Evolutionary conservation across 257 asterid species (phyloP).

Genomic region (Coffea canephora): DNA sequence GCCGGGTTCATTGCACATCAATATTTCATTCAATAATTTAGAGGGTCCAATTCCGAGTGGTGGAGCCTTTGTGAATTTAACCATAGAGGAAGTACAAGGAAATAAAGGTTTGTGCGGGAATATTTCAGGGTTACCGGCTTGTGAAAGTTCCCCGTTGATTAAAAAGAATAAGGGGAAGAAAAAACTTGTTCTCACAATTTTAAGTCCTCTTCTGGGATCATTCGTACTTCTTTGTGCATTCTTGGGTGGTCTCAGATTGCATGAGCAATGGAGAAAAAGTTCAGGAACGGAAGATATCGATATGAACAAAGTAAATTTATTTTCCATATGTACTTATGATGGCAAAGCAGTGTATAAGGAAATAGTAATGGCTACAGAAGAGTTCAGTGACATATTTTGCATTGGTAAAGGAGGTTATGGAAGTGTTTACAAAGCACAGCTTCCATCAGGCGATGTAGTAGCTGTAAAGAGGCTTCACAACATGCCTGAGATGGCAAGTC

Average conservation of each 20-base stretch:
- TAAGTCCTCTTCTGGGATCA: conserved; percentile 9
- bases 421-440: too few relatives aligned
- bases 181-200: conserved; percentile 1
- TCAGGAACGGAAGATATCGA: neutral
- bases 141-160: conserved; percentile 4
- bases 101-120: conserved; percentile 38
- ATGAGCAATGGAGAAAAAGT: neutral
- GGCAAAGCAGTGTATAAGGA: conserved; percentile 17
- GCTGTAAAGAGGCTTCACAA: too few relatives aligned
- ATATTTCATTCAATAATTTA: too few relatives aligned
- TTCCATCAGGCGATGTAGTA: too few relatives aligned
- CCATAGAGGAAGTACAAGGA: conserved; percentile 20
- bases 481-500: too few relatives aligned
- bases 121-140: conserved; percentile 26
- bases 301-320: conserved; percentile 5
- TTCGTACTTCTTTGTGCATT: conserved; percentile 13
- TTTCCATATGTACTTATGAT: conserved; percentile 27
- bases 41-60: too few relatives aligned
- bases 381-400: conserved; percentile 18
- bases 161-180: neutral
- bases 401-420: too few relatives aligned
- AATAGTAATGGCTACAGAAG: conserved; percentile 28
- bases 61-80: too few relatives aligned
- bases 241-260: neutral
- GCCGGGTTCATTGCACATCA: too few relatives aligned